Evolutionary conservation across 2,329 filamentous ascomycete species (phyloP).

Genomic region (Penicillium sclerotiorum): DNA sequence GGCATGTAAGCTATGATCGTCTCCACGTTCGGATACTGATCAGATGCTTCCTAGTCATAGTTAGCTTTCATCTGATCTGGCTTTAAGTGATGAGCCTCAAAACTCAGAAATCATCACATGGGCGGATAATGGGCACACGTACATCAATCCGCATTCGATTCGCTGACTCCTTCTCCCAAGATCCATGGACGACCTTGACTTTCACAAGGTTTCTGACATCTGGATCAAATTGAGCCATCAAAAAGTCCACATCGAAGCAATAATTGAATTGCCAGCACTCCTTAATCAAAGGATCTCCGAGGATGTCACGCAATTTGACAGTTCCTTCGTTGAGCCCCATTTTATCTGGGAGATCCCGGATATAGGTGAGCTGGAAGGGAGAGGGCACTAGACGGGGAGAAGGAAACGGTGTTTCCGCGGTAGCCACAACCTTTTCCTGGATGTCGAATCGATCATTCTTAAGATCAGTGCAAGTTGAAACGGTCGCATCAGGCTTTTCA

Average conservation of each 20-base stretch:
- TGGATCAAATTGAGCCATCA: constrained; percentile 61
- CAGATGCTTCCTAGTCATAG: constrained; percentile 59
- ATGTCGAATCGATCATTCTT: neutral
- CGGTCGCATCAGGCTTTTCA: neutral
- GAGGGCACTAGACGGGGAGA: constrained; percentile 45
- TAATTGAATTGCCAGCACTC: constrained; percentile 63
- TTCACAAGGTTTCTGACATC: constrained; percentile 57
- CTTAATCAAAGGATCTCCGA: constrained; percentile 73
- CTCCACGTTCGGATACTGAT: constrained; percentile 66
- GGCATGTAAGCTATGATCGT: constrained; percentile 77
- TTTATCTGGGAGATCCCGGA: constrained; percentile 62
- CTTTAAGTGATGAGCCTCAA: too few relatives aligned
- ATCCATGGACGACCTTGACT: constrained; percentile 65
- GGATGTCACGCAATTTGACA: constrained; percentile 66
- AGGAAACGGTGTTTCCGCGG: neutral
- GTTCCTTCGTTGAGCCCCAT: constrained; percentile 65
- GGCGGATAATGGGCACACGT: too few relatives aligned
- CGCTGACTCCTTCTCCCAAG: constrained; percentile 68
- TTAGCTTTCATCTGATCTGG: neutral
- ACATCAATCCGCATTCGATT: constrained; percentile 63
- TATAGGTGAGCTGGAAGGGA: constrained; percentile 71
- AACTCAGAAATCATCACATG: too few relatives aligned
- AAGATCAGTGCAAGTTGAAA: constrained; percentile 7
- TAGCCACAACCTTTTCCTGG: neutral
- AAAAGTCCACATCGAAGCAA: constrained; percentile 60